Evolutionary conservation across 1,139 yeast genomes (phyloP), one percentile per base, ranked within the genome.

Genomic region (Pichia sp.): DNA sequence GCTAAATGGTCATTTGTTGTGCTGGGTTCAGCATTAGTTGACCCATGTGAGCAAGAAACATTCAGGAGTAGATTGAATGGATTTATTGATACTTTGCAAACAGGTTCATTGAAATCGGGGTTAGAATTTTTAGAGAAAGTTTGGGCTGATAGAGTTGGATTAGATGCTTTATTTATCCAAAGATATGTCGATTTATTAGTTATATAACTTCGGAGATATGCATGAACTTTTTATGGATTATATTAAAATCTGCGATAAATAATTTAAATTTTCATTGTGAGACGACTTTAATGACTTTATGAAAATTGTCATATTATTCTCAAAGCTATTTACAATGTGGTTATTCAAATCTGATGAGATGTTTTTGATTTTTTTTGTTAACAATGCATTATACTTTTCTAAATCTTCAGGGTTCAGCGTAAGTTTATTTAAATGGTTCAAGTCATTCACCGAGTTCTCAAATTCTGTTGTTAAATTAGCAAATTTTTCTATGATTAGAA

Each of bases 241-340:
- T 25, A 23, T 56, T 39, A 64, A 47, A 48, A 63, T 51, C n/a
- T 50, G 48, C 2, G 70, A 70, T 15, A 70, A 56, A 40, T 53
- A 57, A 32, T 66, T 55, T n/a, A 69, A 54, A 35, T 60, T 60
- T 27, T 60, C 52, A 40, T 68, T 69, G n/a, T 61, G 62, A 43
- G 71, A 74, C 23, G 57, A 55, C 4, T 62, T 60, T 40, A 72
- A 53, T 41, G 68, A 73, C 11, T 56, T 60, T 0, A 64, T 62
- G 40, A 71, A 67, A 1, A 56, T 47, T 34, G 60, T 64, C 46
- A 68, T 49, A 22, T 57, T 54, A 26, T 58, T 59, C 40, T 60
- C 64, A 45, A 60, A 65, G 15, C 50, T 54, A 36, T 56, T 55
- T 24, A 59, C 54, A 25, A 65, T 56, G 16, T 61, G 61, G 11